These are phyloP conservation scores for Mycena olivaceomarginata DNA, from an alignment of 768 basidiomycete species.

Conservation along the genomic window DNA sequence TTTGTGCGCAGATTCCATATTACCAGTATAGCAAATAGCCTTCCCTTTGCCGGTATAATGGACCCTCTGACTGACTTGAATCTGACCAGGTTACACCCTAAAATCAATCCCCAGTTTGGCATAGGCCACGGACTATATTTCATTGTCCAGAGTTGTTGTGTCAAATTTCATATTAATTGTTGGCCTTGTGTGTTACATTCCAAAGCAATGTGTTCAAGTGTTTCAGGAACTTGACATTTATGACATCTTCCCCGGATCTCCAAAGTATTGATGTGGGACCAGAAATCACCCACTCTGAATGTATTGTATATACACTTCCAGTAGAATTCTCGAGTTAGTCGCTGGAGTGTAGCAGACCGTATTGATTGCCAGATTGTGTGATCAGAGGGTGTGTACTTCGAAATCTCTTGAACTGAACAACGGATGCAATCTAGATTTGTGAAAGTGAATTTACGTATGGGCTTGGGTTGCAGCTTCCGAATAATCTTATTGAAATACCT, in stretches of 20 bases:
- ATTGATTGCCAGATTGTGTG: too few relatives aligned
- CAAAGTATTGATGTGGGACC: neutral
- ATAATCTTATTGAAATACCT: too few relatives aligned
- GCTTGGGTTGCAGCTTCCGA: too few relatives aligned
- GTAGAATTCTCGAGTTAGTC: too few relatives aligned
- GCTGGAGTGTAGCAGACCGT: too few relatives aligned
- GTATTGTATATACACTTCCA: too few relatives aligned
- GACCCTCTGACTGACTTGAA: neutral
- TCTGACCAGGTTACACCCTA: neutral
- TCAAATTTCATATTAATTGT: constrained; percentile 1
- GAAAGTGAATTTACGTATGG: too few relatives aligned
- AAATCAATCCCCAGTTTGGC: neutral
- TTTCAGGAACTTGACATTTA: neutral
- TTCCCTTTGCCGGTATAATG: neutral
- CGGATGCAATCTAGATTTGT: too few relatives aligned
- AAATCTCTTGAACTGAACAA: too few relatives aligned
- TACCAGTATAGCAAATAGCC: neutral
- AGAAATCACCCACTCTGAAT: too few relatives aligned
- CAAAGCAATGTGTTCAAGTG: neutral
- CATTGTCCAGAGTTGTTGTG: neutral
- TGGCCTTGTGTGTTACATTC: neutral
- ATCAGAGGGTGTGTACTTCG: too few relatives aligned
- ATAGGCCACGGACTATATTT: neutral
- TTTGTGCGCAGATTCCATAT: neutral
- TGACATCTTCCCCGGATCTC: neutral